Base-by-base conservation (phyloP, 148 eudicot species). In the Talinum fruticosum region DNA sequence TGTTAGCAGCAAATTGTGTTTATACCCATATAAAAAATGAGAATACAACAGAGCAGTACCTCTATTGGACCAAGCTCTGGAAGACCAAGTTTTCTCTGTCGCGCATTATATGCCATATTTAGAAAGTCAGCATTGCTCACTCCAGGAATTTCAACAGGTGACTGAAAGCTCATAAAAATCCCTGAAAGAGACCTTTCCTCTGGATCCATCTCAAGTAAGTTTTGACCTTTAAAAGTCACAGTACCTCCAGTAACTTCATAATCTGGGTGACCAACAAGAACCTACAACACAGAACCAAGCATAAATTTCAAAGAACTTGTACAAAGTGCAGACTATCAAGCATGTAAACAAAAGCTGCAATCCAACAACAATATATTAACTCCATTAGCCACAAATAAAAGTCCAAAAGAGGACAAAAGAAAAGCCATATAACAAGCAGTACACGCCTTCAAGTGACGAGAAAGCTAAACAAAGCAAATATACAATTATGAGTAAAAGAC, bases 101-200 rank as follows among this genome's bases (percentile, higher is more conserved):
- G 87, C 26, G 99, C 92, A 87, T 95, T 95, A 77, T 92, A 92
- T 19, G 99, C 97, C 99, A 95, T 95, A 70, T 88, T 88, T 44
- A 96, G 82, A 81, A 96, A 96, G 80, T 93, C 93, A 79, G 87
- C 84, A 77, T 96, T 96, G 89, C 94, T 93, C 38, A 96, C 99
- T 75, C 99, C 97, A 47, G 99, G 99, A 74, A 96, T 96, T 80
- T 85, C 99, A 81, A 96, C 92, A 57, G 99, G 99, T 66, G 99
- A 86, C 83, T 96, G 99, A 79, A 96, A 96, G 85, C 97, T 96
- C 97, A 96, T 85, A 77, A 96, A 96, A 32, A 96, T 78, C 44
- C 99, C 99, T 80, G 97, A 90, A 72, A 89, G 86, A 85, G 99
- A 87, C 79, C 99, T 91, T 83, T 93, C 97, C 80, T 96, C 97